Evolutionary conservation across 2,329 filamentous ascomycete genomes (phyloP), one percentile per base, ranked within the genome.

Genomic region (Aspergillus pseudonomiae): DNA sequence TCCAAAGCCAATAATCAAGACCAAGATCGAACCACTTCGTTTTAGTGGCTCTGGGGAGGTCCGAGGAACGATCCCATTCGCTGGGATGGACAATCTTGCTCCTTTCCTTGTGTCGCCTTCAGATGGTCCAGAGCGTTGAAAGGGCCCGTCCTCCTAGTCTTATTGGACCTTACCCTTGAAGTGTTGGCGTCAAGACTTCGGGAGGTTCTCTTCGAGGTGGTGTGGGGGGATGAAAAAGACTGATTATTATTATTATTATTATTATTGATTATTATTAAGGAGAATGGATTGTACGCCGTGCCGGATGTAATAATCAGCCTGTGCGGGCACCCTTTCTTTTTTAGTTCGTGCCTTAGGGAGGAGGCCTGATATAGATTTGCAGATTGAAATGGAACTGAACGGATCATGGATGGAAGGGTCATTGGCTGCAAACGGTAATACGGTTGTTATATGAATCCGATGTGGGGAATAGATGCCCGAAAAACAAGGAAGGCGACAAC

Each of bases 111-210:
- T 63, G 61, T 59, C 30, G 52, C 59, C 43, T 14, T 59, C 26
- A 36, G 56, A 24, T 57, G 63, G 63, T 65, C 64, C 64, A 62
- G 63, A 66, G 65, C 62, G 32, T 55, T 57, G 64, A 59, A 26
- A 59, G 55, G 60, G 55, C 39, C 52, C 52, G 54, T 60, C 59
- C 60, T 61, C 36, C 24, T 55, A 58, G 43, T 59, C 66, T 65
- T 54, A 70, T 70, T 70, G 68, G 67, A 45, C 48, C 56, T 60
- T 53, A 59, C 28, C 43, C 61, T 19, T 59, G 61, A 34, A 57
- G 41, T 64, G 60, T 64, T 67, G 67, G 67, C 65, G 68, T 67
- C 67, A 65, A 63, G 60, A 63, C 48, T 58, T 34, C 45, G 24
- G 53, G 60, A 24, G 36, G 32, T 50, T 57, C 24, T 46, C 24